A percentile compares a stretch with the other conserved stretches of the same genome.
phyloP scores from a whole-genome alignment of 805 yeast species.

The Dipodascopsis uninucleata region DNA sequence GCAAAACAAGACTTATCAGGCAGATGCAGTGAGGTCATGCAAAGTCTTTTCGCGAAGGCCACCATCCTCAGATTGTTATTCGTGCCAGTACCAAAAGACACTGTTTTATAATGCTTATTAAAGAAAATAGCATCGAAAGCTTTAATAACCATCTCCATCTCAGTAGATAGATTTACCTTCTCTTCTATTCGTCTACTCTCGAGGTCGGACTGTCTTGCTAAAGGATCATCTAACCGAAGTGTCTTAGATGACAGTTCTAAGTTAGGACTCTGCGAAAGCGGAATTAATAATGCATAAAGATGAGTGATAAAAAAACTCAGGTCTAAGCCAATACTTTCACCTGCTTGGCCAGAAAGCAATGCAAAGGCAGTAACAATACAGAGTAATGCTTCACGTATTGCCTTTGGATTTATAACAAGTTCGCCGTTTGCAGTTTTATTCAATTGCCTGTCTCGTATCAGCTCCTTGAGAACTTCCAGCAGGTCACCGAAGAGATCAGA shows the following conservation, averaged over 20 bases:
- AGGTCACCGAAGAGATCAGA: slow-evolving; percentile 90
- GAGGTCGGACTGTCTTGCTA: slow-evolving; percentile 37
- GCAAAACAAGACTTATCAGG: slow-evolving; percentile 89
- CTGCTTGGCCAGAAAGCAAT: slow-evolving; percentile 68
- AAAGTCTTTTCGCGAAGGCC: slow-evolving; percentile 79
- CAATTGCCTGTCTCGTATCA: slow-evolving; percentile 41
- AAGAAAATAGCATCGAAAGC: slow-evolving; percentile 80
- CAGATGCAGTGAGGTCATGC: slow-evolving; percentile 61
- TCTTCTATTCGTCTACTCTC: slow-evolving; percentile 21
- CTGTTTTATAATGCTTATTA: slow-evolving; percentile 43
- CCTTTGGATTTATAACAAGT: slow-evolving; percentile 4
- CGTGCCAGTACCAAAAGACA: slow-evolving; percentile 24
- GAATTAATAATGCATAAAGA: slow-evolving; percentile 64
- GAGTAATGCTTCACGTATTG: slow-evolving; percentile 63
- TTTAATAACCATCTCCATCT: slow-evolving; percentile 74
- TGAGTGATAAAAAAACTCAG: slow-evolving; percentile 74
- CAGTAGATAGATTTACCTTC: slow-evolving; percentile 81
- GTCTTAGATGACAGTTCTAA: slow-evolving; percentile 82
- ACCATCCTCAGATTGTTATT: slow-evolving; percentile 45
- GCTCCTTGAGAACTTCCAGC: slow-evolving; percentile 81
- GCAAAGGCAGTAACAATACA: slow-evolving; percentile 90
- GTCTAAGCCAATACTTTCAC: slow-evolving; percentile 73
- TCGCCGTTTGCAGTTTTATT: slow-evolving; percentile 43
- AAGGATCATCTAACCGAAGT: slow-evolving; percentile 75
- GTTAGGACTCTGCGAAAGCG: slow-evolving; percentile 72